These are phyloP conservation scores for Candida multigemmis DNA, from an alignment of 805 yeast genomes.

Conservation along the genomic window DNA sequence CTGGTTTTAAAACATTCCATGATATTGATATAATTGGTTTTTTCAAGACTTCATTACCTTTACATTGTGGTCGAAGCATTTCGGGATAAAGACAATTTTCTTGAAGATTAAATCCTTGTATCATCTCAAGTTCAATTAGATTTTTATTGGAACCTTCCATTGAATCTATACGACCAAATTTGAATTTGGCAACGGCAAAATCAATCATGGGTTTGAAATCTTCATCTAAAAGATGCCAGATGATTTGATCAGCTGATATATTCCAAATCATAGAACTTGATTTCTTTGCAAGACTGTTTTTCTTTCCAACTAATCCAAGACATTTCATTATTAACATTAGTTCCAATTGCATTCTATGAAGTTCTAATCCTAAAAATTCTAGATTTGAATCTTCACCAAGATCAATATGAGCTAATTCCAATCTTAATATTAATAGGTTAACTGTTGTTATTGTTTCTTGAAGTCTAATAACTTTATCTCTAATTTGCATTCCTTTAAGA, in stretches of 20 bases:
- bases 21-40: slow-evolving; percentile 18
- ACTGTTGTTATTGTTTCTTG: slow-evolving; percentile 22
- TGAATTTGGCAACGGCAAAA: slow-evolving; percentile 52
- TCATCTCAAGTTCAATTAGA: slow-evolving; percentile 44
- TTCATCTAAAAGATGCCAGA: slow-evolving; percentile 60
- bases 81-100: slow-evolving; percentile 57
- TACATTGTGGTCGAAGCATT: slow-evolving; percentile 43
- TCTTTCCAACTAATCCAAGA: slow-evolving; percentile 12
- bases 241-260: slow-evolving; percentile 51
- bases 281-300: slow-evolving; percentile 9
- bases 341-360: slow-evolving; percentile 23
- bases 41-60: slow-evolving; percentile 3
- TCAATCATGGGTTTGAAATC: slow-evolving; percentile 59
- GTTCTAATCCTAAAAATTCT: slow-evolving; percentile 23
- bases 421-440: slow-evolving; percentile 27
- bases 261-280: slow-evolving; percentile 14
- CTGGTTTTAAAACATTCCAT: slow-evolving; percentile 80
- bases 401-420: slow-evolving; percentile 23
- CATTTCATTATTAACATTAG: slow-evolving; percentile 25
- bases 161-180: slow-evolving; percentile 52
- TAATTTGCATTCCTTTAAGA: slow-evolving; percentile 22
- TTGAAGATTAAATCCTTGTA: slow-evolving; percentile 64
- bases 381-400: slow-evolving; percentile 12
- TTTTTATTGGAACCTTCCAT: slow-evolving; percentile 63
- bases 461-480: slow-evolving; percentile 17